Base-by-base conservation (phyloP, 306 rosid genomes). In the Senna siamea region DNA sequence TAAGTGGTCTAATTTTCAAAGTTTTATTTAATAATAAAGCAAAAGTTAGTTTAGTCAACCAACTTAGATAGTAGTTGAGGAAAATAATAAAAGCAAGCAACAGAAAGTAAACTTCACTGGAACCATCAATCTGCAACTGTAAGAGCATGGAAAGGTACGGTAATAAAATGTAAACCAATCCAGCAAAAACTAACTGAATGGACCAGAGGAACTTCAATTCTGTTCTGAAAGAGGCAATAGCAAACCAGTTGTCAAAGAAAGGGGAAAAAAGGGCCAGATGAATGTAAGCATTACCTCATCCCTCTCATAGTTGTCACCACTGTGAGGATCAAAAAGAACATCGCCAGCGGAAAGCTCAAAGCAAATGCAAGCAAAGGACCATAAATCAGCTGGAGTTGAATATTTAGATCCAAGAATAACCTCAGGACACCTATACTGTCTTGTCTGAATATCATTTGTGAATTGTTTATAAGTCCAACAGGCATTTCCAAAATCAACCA, bases 391-490 rank as follows among this genome's bases (percentile, higher is more conserved):
- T 9, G 97, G 80, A 2, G 92, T 89, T 40, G 96, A 92, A 60
- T 92, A 92, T 62, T 92, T 92, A 47, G 93, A 92, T 58, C 96
- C 97, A n/a, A 92, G 82, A 71, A 92, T 83, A 81, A 89, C 97
- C 83, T 89, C 97, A 4, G 97, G 97, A 61, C 97, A 89, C 82
- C 97, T 80, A 75, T 92, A 92, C 79, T 92, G 96, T 83, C 97
- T 83, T 52, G 97, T 92, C 79, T 92, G 97, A 76, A 92, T 89
- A 76, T 92, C 97, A 68, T 75, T 92, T 10, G 97, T 89, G 84
- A 92, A 89, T 82, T 92, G 96, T 79, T 92, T 92, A 73, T 89
- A 83, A 8, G 96, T 92, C 97, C 97, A 92, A 82, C 97, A 89
- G 56, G 97, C 96, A 82, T 85, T 92, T 68, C 97, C 96, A 80